phyloP scores from a whole-genome alignment of 495 filamentous ascomycete genomes.

The Aspergillus hancockii region DNA sequence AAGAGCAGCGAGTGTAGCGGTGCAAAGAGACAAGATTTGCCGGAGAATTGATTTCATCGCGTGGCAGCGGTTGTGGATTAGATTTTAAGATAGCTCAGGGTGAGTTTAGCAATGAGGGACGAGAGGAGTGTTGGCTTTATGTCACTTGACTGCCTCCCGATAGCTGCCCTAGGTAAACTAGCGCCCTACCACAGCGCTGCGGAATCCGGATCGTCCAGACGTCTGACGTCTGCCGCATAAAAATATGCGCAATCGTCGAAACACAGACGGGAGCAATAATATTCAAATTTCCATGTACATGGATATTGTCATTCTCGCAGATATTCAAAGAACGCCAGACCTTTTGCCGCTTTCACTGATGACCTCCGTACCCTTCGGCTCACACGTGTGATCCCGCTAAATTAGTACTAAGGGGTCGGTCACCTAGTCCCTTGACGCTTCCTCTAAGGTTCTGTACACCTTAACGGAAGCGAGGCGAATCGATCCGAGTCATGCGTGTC shows the following conservation, averaged over 20 bases:
- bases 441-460: not conserved
- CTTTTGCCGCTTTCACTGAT: not conserved
- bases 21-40: conserved; percentile 14
- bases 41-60: conserved; percentile 16
- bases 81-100: too few relatives aligned
- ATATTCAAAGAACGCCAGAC: not conserved
- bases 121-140: not conserved
- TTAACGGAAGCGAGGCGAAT: not conserved
- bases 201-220: not conserved
- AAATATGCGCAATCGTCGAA: not conserved
- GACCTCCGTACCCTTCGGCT: not conserved
- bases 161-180: not conserved
- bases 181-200: not conserved
- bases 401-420: not conserved
- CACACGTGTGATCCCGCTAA: not conserved
- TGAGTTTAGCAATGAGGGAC: not conserved
- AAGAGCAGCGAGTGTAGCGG: conserved; percentile 6
- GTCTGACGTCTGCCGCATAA: not conserved
- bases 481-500: too few relatives aligned
- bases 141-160: too few relatives aligned
- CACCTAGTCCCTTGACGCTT: not conserved
- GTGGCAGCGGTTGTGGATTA: conserved; percentile 2
- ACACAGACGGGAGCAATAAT: too few relatives aligned
- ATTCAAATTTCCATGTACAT: not conserved
- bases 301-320: not conserved